Conservation (phyloP, 257 asterid species). For the Ocimum tenuiflorum region DNA sequence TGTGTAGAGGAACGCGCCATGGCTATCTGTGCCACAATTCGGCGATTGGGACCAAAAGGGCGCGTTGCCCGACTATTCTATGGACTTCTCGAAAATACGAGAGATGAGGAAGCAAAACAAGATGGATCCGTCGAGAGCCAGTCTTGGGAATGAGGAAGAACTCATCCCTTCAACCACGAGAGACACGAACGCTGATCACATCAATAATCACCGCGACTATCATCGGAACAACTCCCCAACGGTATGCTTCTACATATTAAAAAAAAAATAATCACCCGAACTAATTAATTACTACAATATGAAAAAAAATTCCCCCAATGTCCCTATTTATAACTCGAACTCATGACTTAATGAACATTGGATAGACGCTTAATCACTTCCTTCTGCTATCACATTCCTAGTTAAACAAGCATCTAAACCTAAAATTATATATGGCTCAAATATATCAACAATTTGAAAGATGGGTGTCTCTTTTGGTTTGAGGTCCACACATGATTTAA, state of each 20-base stretch:
- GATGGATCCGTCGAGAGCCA: constrained; percentile 72
- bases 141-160: constrained; percentile 86
- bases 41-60: constrained; percentile 97
- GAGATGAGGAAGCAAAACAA: constrained; percentile 89
- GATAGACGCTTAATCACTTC: too few relatives aligned
- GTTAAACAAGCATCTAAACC: not conserved
- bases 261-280: too few relatives aligned
- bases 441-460: not conserved
- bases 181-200: constrained; percentile 26
- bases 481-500: not conserved
- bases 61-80: constrained; percentile 63
- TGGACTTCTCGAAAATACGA: constrained; percentile 82
- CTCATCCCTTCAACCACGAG: constrained; percentile 44
- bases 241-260: constrained; percentile 35
- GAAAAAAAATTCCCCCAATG: too few relatives aligned
- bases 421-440: not conserved
- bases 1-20: constrained; percentile 48
- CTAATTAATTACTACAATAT: too few relatives aligned
- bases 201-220: constrained; percentile 27
- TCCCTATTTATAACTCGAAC: too few relatives aligned
- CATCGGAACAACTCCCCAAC: constrained; percentile 60
- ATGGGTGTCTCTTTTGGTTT: not conserved
- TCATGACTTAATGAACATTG: too few relatives aligned
- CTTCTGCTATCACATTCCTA: not conserved
- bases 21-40: constrained; percentile 91